Evolutionary conservation across 768 basidiomycete genomes (phyloP).

Genomic region (Amanita muscaria): DNA sequence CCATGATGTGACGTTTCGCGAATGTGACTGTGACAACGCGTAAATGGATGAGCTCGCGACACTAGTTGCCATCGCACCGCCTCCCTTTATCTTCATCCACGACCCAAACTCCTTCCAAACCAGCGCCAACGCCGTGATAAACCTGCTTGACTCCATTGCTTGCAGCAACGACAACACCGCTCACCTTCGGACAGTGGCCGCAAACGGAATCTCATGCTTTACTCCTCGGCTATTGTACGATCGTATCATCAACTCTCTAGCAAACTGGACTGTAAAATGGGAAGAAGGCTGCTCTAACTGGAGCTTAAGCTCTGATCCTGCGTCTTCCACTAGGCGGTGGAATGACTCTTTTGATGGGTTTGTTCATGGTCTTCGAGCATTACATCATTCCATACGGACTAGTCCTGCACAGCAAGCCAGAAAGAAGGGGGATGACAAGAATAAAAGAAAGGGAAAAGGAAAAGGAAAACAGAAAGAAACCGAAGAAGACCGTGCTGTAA

Average conservation of each 20-base stretch:
- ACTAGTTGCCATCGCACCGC: conserved; percentile 34
- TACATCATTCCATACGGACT: conserved; percentile 19
- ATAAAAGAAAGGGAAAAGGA: conserved; percentile 15
- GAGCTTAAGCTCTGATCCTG: conserved; percentile 27
- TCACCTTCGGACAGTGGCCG: conserved; percentile 2
- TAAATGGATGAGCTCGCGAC: conserved; percentile 25
- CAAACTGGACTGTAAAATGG: conserved; percentile 49
- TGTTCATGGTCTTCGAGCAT: conserved; percentile 51
- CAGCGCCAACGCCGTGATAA: conserved; percentile 34
- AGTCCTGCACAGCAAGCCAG: conserved; percentile 3
- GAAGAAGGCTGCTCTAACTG: conserved; percentile 54
- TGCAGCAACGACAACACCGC: background rate
- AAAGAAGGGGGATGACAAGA: background rate
- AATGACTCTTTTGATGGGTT: conserved; percentile 65
- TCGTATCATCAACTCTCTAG: conserved; percentile 51
- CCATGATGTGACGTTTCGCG: background rate
- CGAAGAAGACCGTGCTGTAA: background rate
- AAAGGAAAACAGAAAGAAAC: conserved; percentile 19
- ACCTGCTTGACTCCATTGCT: background rate
- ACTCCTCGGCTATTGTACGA: conserved; percentile 58
- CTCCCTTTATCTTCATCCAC: conserved; percentile 62
- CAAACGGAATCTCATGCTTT: conserved; percentile 55
- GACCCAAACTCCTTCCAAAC: conserved; percentile 43
- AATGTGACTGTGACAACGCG: conserved; percentile 1
- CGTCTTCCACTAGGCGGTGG: conserved; percentile 28